phyloP scores from a whole-genome alignment of 1,139 yeast genomes.

The Pichia inconspicua region DNA sequence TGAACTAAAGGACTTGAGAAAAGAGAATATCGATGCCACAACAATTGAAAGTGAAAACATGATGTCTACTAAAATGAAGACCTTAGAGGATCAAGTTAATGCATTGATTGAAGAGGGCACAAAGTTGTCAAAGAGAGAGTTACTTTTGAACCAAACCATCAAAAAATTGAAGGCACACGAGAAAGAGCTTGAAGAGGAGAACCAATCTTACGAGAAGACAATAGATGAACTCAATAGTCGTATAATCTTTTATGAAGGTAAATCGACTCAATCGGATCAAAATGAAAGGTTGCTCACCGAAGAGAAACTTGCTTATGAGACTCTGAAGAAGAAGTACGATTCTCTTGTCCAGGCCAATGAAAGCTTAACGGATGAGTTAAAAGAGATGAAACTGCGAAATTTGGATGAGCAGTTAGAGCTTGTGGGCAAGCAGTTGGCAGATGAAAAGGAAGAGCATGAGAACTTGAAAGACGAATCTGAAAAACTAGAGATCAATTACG shows the following conservation, averaged over 20 bases:
- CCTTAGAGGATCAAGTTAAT: slow-evolving; percentile 50
- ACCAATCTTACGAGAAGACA: slow-evolving; percentile 16
- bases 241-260: slow-evolving; percentile 31
- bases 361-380: slow-evolving; percentile 23
- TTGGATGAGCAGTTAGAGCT: slow-evolving; percentile 37
- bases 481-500: slow-evolving; percentile 36
- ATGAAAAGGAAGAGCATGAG: slow-evolving; percentile 30
- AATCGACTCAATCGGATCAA: slow-evolving; percentile 21
- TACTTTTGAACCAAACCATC: slow-evolving; percentile 59
- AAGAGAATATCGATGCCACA: too few species aligned
- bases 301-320: slow-evolving; percentile 22
- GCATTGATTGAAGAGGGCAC: slow-evolving; percentile 72
- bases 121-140: slow-evolving; percentile 64
- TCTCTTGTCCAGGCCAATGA: slow-evolving; percentile 21
- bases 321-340: slow-evolving; percentile 23
- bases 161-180: slow-evolving; percentile 53
- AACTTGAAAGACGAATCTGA: slow-evolving; percentile 32
- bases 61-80: slow-evolving; percentile 30
- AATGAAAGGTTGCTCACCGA: slow-evolving; percentile 23
- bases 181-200: slow-evolving; percentile 31
- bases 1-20: not conserved
- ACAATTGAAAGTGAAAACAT: too few species aligned
- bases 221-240: slow-evolving; percentile 29
- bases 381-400: slow-evolving; percentile 27
- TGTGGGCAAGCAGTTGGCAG: slow-evolving; percentile 31